These are phyloP conservation scores for Saccharomycopsis babjevae DNA, from an alignment of 805 yeast species.

Conservation along the genomic window DNA sequence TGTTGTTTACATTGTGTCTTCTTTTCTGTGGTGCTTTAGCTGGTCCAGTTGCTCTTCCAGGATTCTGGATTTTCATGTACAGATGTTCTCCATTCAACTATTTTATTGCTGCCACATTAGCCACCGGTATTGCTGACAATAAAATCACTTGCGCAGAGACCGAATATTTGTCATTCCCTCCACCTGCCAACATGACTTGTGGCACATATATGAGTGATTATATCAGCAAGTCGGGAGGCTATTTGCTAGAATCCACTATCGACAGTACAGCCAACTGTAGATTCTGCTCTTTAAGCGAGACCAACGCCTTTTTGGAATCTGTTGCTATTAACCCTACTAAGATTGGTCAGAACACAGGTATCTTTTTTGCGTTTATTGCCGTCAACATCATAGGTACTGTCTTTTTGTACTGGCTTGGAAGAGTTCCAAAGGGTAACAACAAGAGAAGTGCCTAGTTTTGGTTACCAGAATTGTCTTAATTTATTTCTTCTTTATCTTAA, in stretches of 20 bases:
- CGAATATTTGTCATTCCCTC: slow-evolving; percentile 41
- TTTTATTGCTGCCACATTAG: slow-evolving; percentile 43
- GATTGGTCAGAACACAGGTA: slow-evolving; percentile 52
- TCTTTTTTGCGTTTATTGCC: slow-evolving; percentile 39
- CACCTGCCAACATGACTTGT: slow-evolving; percentile 53
- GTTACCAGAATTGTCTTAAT: background rate
- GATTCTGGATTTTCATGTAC: slow-evolving; percentile 80
- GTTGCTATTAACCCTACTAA: slow-evolving; percentile 25
- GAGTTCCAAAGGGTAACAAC: slow-evolving; percentile 59
- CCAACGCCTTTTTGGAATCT: slow-evolving; percentile 46
- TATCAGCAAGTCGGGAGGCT: slow-evolving; percentile 32
- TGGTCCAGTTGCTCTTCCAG: slow-evolving; percentile 43
- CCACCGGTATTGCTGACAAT: slow-evolving; percentile 45
- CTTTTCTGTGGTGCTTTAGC: slow-evolving; percentile 74
- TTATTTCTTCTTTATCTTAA: background rate
- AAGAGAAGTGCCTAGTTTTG: slow-evolving; percentile 13
- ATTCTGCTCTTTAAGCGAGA: slow-evolving; percentile 47
- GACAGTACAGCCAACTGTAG: slow-evolving; percentile 41
- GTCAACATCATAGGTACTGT: slow-evolving; percentile 35
- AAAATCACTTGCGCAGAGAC: slow-evolving; percentile 35
- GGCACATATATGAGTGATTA: slow-evolving; percentile 37
- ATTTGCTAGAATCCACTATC: slow-evolving; percentile 27
- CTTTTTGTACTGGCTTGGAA: slow-evolving; percentile 49
- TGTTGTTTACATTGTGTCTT: slow-evolving; percentile 52
- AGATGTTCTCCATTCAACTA: slow-evolving; percentile 63